Evolutionary conservation across 805 yeast species (phyloP), one percentile per base, ranked within the genome.

Genomic region (Ogataea chonburiensis): DNA sequence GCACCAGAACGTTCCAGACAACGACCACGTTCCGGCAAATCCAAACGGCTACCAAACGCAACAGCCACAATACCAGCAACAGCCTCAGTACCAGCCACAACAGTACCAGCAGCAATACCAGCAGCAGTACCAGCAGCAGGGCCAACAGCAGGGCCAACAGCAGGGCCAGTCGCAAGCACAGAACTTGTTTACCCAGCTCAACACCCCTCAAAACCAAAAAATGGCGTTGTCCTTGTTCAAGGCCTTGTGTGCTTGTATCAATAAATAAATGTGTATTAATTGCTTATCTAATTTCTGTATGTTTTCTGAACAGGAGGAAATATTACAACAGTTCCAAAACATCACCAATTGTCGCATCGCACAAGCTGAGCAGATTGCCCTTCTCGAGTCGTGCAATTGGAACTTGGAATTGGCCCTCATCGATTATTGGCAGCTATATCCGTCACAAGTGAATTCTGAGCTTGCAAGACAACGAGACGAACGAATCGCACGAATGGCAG

Each of bases 61-160:
- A 19, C 53, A 49, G 11, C 55, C 55, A 27, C 59, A 55, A 26
- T 52, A 57, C 34, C 43, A 56, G 14, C 49, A 55, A 21, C 58
- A 61, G 13, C 55, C 53, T 5, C 62, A 58, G 32, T 63, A 61
- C 28, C 63, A 58, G 32, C 50, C 52, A 14, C 53, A 56, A 26
- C 56, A 49, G 29, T 47, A 49, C 33, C 43, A 53, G 32, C 50
- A 50, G 31, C 46, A 45, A 17, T 43, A 52, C 23, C 53, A 52
- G 22, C 61, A 60, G 28, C 60, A 53, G 8, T 17, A 28, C 9
- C 22, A 17, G 6, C 22, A 17, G 17, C 31, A 28, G 17, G 28
- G 28, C 6, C 28, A 25, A 15, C 15, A 13, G 7, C 12, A 7
- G 4, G 22, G 22, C 7, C 22, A 19, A 19, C 22, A 19, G 22